A percentile compares a stretch with the other conserved stretches of the same genome.
These are phyloP conservation scores for Candida tropicalis DNA, from an alignment of 1,139 yeast genomes.

Conservation along the genomic window DNA sequence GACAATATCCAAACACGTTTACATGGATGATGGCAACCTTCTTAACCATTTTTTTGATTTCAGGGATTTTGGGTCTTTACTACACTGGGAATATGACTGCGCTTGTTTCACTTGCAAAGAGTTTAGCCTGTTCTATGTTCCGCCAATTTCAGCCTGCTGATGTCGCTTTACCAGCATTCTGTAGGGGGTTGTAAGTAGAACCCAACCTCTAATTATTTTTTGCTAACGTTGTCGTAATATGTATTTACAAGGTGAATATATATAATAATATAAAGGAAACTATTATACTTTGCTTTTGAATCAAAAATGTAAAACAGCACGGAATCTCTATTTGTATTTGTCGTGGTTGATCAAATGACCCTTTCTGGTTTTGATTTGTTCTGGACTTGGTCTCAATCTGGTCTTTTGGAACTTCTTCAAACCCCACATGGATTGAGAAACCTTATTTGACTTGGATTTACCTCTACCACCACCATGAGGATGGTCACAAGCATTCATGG, in stretches of 20 bases:
- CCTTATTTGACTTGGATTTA: constrained; percentile 93
- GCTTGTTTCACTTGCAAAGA: constrained; percentile 13
- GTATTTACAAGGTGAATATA: constrained; percentile 8
- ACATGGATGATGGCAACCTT: constrained; percentile 14
- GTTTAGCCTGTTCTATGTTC: constrained; percentile 21
- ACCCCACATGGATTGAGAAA: constrained; percentile 97
- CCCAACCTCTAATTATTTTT: neutral
- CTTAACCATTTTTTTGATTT: constrained; percentile 13
- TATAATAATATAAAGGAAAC: neutral
- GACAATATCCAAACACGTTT: constrained; percentile 11
- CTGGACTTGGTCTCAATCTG: constrained; percentile 37
- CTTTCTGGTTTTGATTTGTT: constrained; percentile 15
- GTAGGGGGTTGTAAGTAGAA: constrained; percentile 14
- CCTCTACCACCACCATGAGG: constrained; percentile 99
- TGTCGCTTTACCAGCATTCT: constrained; percentile 15
- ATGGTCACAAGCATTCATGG: constrained; percentile 97
- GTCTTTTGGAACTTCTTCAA: constrained; percentile 94
- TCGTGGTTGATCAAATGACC: constrained; percentile 15
- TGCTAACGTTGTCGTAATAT: neutral
- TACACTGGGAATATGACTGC: constrained; percentile 22
- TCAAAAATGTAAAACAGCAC: neutral
- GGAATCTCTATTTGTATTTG: constrained; percentile 7
- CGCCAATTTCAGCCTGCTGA: constrained; percentile 9
- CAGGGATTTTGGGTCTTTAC: constrained; percentile 14
- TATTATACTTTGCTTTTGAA: too few species aligned